These are phyloP conservation scores for Plasmodium malariae DNA, from an alignment of 169 alveolate genomes.

Conservation along the genomic window DNA sequence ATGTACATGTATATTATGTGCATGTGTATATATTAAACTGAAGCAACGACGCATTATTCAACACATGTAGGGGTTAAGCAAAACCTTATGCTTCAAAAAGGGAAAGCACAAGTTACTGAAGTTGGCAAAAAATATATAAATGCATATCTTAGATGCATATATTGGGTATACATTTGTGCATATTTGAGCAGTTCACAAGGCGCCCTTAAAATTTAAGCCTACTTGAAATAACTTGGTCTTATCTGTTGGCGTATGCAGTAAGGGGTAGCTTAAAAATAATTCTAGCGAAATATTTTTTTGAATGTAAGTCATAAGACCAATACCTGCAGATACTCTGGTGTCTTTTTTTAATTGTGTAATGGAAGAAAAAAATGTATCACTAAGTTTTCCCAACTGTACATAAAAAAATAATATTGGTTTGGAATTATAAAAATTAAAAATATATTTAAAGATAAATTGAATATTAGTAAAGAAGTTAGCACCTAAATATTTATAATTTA, in stretches of 20 bases:
- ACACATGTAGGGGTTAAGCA: too few relatives aligned
- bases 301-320: conserved; percentile 67
- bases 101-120: too few relatives aligned
- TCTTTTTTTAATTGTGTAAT: conserved; percentile 35
- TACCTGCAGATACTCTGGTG: conserved; percentile 35
- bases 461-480: conserved; percentile 55
- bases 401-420: conserved; percentile 60
- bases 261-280: conserved; percentile 41
- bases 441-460: conserved; percentile 49
- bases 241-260: conserved; percentile 27
- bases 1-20: too few relatives aligned
- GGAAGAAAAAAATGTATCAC: conserved; percentile 21
- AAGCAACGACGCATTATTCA: too few relatives aligned
- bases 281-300: conserved; percentile 66
- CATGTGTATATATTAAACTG: too few relatives aligned
- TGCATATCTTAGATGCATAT: too few relatives aligned
- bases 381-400: conserved; percentile 55
- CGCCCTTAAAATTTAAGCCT: conserved; percentile 54
- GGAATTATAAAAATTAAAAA: conserved; percentile 30
- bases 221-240: conserved; percentile 65
- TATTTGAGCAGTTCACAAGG: too few relatives aligned
- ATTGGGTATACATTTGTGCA: too few relatives aligned
- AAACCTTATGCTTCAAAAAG: too few relatives aligned
- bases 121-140: too few relatives aligned
- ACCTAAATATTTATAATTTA: conserved; percentile 58